These are phyloP conservation scores for Erythrophleum fordii DNA, from an alignment of 306 rosid species.

Conservation along the genomic window DNA sequence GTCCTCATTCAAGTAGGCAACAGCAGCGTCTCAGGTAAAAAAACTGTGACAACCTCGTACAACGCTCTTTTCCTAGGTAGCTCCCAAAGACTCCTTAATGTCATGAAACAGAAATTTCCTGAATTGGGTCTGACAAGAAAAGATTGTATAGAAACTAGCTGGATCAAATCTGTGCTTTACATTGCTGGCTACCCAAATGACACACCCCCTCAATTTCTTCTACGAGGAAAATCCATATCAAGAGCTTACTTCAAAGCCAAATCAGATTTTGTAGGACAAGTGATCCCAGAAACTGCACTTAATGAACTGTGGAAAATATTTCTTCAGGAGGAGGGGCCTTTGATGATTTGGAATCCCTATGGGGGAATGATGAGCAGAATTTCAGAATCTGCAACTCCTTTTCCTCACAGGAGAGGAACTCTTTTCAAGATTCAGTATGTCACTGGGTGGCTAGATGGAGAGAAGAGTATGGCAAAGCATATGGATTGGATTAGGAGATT, in stretches of 20 bases:
- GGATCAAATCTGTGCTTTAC: conserved; percentile 76
- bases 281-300: conserved; percentile 61
- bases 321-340: conserved; percentile 48
- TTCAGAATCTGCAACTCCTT: conserved; percentile 63
- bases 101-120: conserved; percentile 61
- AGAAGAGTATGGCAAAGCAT: conserved; percentile 45
- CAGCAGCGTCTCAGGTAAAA: conserved; percentile 19
- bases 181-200: conserved; percentile 63
- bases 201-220: conserved; percentile 60
- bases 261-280: conserved; percentile 65
- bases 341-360: conserved; percentile 67
- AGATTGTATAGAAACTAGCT: conserved; percentile 69
- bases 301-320: conserved; percentile 70
- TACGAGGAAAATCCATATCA: conserved; percentile 62
- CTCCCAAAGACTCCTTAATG: conserved; percentile 51
- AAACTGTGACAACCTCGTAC: conserved; percentile 62
- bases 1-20: conserved; percentile 47
- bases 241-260: conserved; percentile 78
- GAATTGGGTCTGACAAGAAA: conserved; percentile 58
- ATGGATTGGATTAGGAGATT: conserved; percentile 69
- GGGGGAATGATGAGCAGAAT: conserved; percentile 78
- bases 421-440: conserved; percentile 69
- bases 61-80: conserved; percentile 68
- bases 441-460: conserved; percentile 52
- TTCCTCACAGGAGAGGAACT: conserved; percentile 76